These are phyloP conservation scores for Mycosphaerella sp. DNA, from an alignment of 2,329 filamentous ascomycete species.

Conservation along the genomic window DNA sequence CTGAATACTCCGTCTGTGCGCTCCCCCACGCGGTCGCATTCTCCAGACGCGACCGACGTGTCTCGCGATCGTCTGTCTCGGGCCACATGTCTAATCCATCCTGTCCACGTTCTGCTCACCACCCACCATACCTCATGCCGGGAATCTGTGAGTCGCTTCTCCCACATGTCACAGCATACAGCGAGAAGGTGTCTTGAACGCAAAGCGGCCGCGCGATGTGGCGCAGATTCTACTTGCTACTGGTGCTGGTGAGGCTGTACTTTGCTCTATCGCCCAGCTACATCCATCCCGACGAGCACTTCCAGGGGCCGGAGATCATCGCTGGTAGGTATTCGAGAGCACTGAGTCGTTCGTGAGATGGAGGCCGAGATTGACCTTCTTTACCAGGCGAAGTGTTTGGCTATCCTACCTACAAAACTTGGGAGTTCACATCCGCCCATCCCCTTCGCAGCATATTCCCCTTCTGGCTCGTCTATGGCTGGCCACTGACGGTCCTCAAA, in stretches of 20 bases:
- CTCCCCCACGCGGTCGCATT: not conserved
- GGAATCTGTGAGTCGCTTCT: slow-evolving; percentile 4
- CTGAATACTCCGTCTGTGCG: not conserved
- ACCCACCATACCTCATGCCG: not conserved
- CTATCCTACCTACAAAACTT: slow-evolving; percentile 83
- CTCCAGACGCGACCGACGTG: slow-evolving; percentile 2
- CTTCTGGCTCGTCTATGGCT: slow-evolving; percentile 88
- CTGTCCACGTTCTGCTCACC: not conserved
- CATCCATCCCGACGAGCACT: slow-evolving; percentile 97
- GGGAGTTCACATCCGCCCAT: slow-evolving; percentile 86
- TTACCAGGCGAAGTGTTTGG: slow-evolving; percentile 76
- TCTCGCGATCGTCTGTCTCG: not conserved
- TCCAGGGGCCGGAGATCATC: slow-evolving; percentile 95
- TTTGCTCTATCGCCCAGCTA: slow-evolving; percentile 94
- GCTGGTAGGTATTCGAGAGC: slow-evolving; percentile 55
- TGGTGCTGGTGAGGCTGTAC: slow-evolving; percentile 83
- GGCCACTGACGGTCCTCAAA: slow-evolving; percentile 86
- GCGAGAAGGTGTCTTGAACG: not conserved
- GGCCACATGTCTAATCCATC: not conserved
- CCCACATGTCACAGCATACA: not conserved
- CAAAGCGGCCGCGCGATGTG: slow-evolving; percentile 52
- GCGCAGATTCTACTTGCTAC: slow-evolving; percentile 78
- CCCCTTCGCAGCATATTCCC: slow-evolving; percentile 96
- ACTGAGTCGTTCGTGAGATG: too few relatives aligned
- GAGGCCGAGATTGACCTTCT: not conserved